These are phyloP conservation scores for Hypoxylon rickii DNA, from an alignment of 495 filamentous ascomycete genomes.

Conservation along the genomic window DNA sequence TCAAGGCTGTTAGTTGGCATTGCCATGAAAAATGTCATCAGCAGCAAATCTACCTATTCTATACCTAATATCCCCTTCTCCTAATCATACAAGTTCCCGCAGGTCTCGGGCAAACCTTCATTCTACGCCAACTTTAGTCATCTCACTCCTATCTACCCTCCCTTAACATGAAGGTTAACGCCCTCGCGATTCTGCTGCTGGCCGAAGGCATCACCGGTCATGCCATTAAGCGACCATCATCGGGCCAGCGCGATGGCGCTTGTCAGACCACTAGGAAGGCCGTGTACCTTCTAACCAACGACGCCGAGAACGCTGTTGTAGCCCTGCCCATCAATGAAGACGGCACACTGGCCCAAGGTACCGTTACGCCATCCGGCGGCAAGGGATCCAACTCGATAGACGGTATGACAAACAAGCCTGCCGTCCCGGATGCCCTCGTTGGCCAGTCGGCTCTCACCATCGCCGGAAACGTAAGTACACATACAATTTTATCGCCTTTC, in stretches of 20 bases:
- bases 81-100: neutral
- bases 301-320: constrained; percentile 50
- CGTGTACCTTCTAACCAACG: constrained; percentile 58
- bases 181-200: constrained; percentile 12
- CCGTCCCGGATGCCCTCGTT: constrained; percentile 56
- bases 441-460: constrained; percentile 56
- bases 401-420: constrained; percentile 38
- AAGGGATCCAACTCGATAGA: constrained; percentile 42
- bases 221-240: constrained; percentile 13
- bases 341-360: constrained; percentile 48
- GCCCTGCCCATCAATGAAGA: constrained; percentile 50
- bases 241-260: neutral
- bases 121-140: neutral
- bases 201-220: constrained; percentile 20
- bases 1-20: neutral
- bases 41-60: constrained; percentile 7
- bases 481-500: neutral
- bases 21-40: neutral
- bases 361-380: constrained; percentile 45
- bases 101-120: neutral
- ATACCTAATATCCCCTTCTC: neutral
- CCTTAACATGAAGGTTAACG: constrained; percentile 20
- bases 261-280: constrained; percentile 44
- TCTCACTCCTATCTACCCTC: neutral
- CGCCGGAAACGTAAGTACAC: constrained; percentile 54